These are phyloP conservation scores for Anaeromyces robustus DNA, from an alignment of 192 early-diverging fungal species.

Conservation along the genomic window DNA sequence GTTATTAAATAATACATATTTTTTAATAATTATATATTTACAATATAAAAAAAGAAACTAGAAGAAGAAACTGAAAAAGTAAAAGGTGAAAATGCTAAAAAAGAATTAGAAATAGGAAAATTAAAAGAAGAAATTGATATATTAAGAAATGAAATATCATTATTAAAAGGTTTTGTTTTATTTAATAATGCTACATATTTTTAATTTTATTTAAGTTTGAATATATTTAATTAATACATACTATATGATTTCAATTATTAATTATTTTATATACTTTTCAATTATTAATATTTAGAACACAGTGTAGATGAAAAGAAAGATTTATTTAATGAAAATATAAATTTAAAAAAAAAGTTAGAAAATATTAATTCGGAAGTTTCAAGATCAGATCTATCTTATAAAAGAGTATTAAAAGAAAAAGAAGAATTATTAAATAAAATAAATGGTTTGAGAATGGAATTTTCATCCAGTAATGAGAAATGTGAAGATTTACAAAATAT, in stretches of 20 bases:
- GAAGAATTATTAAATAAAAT: neutral
- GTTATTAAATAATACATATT: too few relatives aligned
- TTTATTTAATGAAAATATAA: neutral
- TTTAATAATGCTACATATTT: too few relatives aligned
- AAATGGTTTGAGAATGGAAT: neutral
- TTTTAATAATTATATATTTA: too few relatives aligned
- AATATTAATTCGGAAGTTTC: neutral
- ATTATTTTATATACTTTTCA: neutral
- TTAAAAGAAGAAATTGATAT: neutral
- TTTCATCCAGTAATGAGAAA: neutral
- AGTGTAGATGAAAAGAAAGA: neutral
- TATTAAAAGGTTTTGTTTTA: neutral
- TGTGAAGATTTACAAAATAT: neutral
- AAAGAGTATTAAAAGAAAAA: neutral
- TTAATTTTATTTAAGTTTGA: too few relatives aligned
- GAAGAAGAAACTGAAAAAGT: neutral
- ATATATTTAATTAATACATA: too few relatives aligned
- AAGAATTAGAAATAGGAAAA: neutral
- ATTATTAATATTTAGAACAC: neutral
- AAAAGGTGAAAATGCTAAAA: neutral
- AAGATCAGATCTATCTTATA: neutral
- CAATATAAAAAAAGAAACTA: neutral
- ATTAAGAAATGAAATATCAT: neutral
- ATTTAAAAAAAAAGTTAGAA: neutral
- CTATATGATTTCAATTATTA: too few relatives aligned